These are phyloP conservation scores for Cyamopsis tetragonoloba DNA, from an alignment of 306 rosid genomes.

Conservation along the genomic window DNA sequence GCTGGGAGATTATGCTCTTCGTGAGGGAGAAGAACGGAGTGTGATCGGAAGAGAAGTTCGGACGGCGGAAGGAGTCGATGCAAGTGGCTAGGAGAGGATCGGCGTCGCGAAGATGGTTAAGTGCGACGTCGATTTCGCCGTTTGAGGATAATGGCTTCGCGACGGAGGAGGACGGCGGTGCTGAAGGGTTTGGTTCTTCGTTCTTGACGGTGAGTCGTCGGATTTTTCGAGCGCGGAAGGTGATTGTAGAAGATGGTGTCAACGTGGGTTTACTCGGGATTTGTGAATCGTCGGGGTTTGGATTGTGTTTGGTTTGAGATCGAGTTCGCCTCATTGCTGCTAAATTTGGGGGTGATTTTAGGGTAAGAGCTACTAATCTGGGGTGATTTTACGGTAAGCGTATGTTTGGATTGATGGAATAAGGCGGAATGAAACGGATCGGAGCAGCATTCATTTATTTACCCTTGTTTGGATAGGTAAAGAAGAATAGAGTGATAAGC, in stretches of 20 bases:
- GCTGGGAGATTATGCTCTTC: conserved; percentile 64
- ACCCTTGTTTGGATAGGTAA: too few relatives aligned
- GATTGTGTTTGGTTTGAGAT: conserved; percentile 20
- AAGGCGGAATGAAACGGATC: too few relatives aligned
- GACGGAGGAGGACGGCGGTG: not conserved
- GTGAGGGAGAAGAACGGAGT: conserved; percentile 59
- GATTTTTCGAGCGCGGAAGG: conserved; percentile 54
- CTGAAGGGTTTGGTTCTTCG: not conserved
- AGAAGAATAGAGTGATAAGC: too few relatives aligned
- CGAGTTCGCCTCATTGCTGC: conserved; percentile 36
- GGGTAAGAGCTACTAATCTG: too few relatives aligned
- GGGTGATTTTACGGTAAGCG: too few relatives aligned
- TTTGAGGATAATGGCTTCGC: conserved; percentile 33
- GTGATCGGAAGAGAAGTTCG: conserved; percentile 17
- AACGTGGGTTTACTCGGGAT: not conserved
- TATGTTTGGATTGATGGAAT: too few relatives aligned
- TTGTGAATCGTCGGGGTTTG: not conserved
- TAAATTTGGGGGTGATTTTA: too few relatives aligned
- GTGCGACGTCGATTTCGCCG: conserved; percentile 48
- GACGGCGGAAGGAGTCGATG: conserved; percentile 46
- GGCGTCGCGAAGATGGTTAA: conserved; percentile 51
- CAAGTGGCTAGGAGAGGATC: conserved; percentile 43
- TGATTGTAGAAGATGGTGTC: conserved; percentile 38
- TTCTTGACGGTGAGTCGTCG: conserved; percentile 22
- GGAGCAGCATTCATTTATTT: too few relatives aligned